A percentile compares a stretch with the other conserved stretches of the same genome.
Conservation (phyloP, 2,329 filamentous ascomycete species). For the Ophiocordyceps robertsii region DNA sequence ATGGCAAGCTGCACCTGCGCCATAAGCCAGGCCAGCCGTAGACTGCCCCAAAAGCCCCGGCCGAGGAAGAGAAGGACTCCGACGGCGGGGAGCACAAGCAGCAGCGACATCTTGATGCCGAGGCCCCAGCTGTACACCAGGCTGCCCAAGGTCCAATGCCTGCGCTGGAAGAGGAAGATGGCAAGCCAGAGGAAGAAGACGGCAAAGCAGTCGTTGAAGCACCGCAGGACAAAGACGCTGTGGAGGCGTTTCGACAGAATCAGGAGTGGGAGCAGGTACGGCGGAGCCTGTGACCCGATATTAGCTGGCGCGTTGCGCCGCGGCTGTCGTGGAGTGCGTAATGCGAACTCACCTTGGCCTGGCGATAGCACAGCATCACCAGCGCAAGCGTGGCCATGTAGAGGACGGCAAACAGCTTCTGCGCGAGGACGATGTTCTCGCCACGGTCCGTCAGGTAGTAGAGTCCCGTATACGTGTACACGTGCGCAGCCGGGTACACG, state of each 20-base stretch:
- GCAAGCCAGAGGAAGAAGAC: slow-evolving; percentile 70
- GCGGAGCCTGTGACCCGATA: slow-evolving; percentile 46
- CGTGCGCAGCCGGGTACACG: slow-evolving; percentile 88
- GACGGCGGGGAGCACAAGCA: slow-evolving; percentile 72
- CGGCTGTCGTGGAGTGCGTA: too few species aligned
- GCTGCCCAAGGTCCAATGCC: slow-evolving; percentile 60
- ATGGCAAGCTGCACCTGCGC: slow-evolving; percentile 61
- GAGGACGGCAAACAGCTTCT: slow-evolving; percentile 66
- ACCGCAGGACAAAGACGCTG: slow-evolving; percentile 80
- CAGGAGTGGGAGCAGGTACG: slow-evolving; percentile 76
- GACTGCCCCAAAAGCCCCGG: slow-evolving; percentile 48
- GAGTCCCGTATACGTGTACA: slow-evolving; percentile 76
- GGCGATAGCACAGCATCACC: slow-evolving; percentile 72
- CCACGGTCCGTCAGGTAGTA: slow-evolving; percentile 69
- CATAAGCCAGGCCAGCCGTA: slow-evolving; percentile 61
- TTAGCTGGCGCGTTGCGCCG: background rate
- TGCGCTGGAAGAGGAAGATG: slow-evolving; percentile 65
- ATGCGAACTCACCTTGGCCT: slow-evolving; percentile 44
- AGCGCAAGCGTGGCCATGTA: slow-evolving; percentile 65
- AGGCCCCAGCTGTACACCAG: slow-evolving; percentile 65
- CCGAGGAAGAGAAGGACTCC: slow-evolving; percentile 64
- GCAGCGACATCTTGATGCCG: slow-evolving; percentile 88
- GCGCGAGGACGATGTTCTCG: slow-evolving; percentile 63
- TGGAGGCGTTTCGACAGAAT: slow-evolving; percentile 85
- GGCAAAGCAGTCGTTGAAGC: slow-evolving; percentile 94